Evolutionary conservation across 257 asterid genomes (phyloP).

Genomic region (Penstemon davidsonii): DNA sequence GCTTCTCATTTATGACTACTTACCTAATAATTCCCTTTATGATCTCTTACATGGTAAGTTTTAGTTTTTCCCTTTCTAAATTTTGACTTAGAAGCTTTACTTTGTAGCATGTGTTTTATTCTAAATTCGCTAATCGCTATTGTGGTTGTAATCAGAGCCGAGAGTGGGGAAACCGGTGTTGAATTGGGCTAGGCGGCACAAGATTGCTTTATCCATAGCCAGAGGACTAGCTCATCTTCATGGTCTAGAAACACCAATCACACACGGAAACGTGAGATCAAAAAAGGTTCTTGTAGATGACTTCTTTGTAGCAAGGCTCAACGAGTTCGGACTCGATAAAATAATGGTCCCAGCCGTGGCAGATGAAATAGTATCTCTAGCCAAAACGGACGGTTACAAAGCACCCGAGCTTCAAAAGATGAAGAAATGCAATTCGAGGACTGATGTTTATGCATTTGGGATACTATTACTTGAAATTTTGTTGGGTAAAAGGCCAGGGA

Average conservation of each 20-base stretch:
- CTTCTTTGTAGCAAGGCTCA: constrained; percentile 77
- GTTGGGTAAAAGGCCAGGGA: constrained; percentile 76
- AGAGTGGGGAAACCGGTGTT: constrained; percentile 83
- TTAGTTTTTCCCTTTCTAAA: not conserved
- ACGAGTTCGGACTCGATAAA: constrained; percentile 88
- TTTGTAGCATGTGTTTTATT: not conserved
- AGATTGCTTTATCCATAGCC: constrained; percentile 83
- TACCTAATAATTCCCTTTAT: constrained; percentile 68
- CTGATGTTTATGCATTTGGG: constrained; percentile 89
- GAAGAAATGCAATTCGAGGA: constrained; percentile 84
- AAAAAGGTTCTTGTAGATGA: constrained; percentile 85
- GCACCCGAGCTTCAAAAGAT: constrained; percentile 95
- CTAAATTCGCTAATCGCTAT: not conserved
- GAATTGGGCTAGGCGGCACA: constrained; percentile 94
- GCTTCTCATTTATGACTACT: constrained; percentile 87
- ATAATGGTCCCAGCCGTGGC: constrained; percentile 83
- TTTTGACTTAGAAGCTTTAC: not conserved
- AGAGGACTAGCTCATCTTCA: constrained; percentile 81
- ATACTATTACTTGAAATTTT: constrained; percentile 86
- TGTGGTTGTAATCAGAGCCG: constrained; percentile 54
- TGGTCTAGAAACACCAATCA: not conserved
- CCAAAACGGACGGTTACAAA: constrained; percentile 84
- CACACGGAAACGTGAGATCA: constrained; percentile 84
- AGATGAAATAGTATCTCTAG: constrained; percentile 69
- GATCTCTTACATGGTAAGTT: constrained; percentile 87